Evolutionary conservation across 208 protist genomes (phyloP).

Genomic region (Crithidia fasciculata): DNA sequence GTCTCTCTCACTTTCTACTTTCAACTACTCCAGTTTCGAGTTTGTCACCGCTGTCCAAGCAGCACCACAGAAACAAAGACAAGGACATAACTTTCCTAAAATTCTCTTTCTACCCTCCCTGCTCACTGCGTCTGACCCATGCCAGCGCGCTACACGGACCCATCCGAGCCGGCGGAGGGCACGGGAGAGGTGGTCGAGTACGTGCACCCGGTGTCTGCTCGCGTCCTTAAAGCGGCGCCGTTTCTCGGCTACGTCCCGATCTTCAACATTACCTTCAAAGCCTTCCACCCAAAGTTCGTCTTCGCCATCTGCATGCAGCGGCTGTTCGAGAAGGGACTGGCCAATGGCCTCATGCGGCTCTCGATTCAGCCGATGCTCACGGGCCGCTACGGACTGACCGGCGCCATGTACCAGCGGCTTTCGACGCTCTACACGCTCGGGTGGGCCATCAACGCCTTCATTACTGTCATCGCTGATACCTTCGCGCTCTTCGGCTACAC

Average conservation of each 20-base stretch:
- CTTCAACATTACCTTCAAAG: constrained; percentile 45
- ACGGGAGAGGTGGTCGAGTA: not conserved
- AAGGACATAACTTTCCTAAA: no score
- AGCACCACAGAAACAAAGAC: no score
- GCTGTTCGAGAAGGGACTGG: constrained; percentile 62
- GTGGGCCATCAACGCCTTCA: constrained; percentile 72
- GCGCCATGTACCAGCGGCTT: constrained; percentile 57
- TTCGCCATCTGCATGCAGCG: constrained; percentile 54
- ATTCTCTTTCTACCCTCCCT: constrained; percentile 1
- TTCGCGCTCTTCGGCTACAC: constrained; percentile 73
- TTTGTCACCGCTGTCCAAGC: no score
- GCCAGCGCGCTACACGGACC: not conserved
- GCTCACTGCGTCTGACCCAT: not conserved
- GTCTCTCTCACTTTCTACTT: no score
- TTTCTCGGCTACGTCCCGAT: constrained; percentile 44
- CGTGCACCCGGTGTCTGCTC: constrained; percentile 31
- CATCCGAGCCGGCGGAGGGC: constrained; percentile 1
- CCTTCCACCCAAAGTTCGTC: constrained; percentile 51
- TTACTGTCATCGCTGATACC: constrained; percentile 64
- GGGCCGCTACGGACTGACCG: constrained; percentile 44
- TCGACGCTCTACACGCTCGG: constrained; percentile 53
- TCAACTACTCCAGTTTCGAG: no score
- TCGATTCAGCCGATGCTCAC: constrained; percentile 60
- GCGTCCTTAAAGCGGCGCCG: constrained; percentile 16
- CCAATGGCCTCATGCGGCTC: constrained; percentile 52